These are phyloP conservation scores for Lyophyllum semitale DNA, from an alignment of 768 basidiomycete species.

Conservation along the genomic window DNA sequence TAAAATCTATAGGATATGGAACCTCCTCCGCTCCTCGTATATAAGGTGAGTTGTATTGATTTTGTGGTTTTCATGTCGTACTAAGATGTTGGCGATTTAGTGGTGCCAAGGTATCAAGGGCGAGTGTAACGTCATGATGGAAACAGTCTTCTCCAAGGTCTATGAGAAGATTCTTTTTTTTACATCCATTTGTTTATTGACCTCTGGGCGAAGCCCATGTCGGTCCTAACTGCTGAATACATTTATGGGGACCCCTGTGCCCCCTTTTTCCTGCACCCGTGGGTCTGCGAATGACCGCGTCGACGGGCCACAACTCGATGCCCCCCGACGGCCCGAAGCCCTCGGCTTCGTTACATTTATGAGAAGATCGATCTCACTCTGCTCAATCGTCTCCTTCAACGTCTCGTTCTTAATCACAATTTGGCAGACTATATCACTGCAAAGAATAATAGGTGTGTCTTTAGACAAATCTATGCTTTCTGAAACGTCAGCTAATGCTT, in stretches of 20 bases:
- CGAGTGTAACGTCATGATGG: slow-evolving; percentile 98
- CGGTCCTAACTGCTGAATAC: too few relatives aligned
- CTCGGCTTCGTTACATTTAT: too few relatives aligned
- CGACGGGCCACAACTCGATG: too few relatives aligned
- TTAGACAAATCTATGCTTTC: not conserved
- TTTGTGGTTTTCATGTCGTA: not conserved
- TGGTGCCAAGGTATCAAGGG: slow-evolving; percentile 99
- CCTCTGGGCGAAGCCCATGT: too few relatives aligned
- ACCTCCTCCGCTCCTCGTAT: slow-evolving; percentile 93
- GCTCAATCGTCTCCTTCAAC: slow-evolving; percentile 91
- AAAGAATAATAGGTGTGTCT: slow-evolving; percentile 89
- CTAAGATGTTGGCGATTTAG: slow-evolving; percentile 23
- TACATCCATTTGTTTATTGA: too few relatives aligned
- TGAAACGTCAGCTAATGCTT: not conserved
- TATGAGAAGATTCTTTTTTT: too few relatives aligned
- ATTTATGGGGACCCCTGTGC: too few relatives aligned
- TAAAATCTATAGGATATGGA: slow-evolving; percentile 69
- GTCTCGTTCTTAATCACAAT: slow-evolving; percentile 97
- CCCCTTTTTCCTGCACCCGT: too few relatives aligned
- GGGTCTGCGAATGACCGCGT: too few relatives aligned
- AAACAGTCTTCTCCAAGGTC: slow-evolving; percentile 95
- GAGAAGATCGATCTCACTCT: slow-evolving; percentile 95
- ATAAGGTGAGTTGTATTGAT: slow-evolving; percentile 56
- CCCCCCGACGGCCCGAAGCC: too few relatives aligned
- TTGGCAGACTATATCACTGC: slow-evolving; percentile 98